Evolutionary conservation across 257 asterid genomes (phyloP).

Genomic region (Phtheirospermum japonicum): DNA sequence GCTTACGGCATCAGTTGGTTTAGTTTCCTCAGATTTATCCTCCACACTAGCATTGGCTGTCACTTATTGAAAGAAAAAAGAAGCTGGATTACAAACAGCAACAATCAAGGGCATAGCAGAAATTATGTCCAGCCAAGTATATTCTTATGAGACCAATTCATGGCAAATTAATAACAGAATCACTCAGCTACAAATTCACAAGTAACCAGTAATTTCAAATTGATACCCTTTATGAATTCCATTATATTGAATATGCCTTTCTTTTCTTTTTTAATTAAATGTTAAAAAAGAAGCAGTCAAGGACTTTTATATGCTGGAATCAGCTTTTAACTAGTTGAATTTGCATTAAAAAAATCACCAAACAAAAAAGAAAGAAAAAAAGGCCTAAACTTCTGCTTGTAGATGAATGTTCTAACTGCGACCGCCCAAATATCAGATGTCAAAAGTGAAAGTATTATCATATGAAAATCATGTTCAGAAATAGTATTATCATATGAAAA

Average conservation of each 20-base stretch:
- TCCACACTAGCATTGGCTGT: constrained; percentile 35
- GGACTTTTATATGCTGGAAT: too few species aligned
- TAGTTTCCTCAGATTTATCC: constrained; percentile 36
- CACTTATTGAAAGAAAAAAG: constrained; percentile 12
- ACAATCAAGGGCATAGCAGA: background rate
- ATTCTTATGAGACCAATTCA: background rate
- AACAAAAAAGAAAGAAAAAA: too few species aligned
- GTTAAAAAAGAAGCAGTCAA: constrained; percentile 5
- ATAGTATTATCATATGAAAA: too few species aligned
- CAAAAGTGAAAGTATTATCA: too few species aligned
- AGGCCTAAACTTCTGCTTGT: too few species aligned
- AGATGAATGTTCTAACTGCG: too few species aligned
- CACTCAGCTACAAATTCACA: background rate
- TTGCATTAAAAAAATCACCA: too few species aligned
- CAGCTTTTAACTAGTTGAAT: too few species aligned
- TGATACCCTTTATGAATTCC: background rate
- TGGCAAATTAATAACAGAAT: background rate
- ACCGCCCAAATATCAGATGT: too few species aligned
- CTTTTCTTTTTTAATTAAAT: background rate
- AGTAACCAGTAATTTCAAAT: background rate
- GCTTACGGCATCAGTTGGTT: constrained; percentile 39
- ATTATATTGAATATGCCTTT: background rate
- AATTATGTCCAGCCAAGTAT: background rate
- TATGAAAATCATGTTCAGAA: too few species aligned
- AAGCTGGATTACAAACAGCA: constrained; percentile 12